These are phyloP conservation scores for Wickerhamomyces bovis DNA, from an alignment of 805 yeast species.

Conservation along the genomic window DNA sequence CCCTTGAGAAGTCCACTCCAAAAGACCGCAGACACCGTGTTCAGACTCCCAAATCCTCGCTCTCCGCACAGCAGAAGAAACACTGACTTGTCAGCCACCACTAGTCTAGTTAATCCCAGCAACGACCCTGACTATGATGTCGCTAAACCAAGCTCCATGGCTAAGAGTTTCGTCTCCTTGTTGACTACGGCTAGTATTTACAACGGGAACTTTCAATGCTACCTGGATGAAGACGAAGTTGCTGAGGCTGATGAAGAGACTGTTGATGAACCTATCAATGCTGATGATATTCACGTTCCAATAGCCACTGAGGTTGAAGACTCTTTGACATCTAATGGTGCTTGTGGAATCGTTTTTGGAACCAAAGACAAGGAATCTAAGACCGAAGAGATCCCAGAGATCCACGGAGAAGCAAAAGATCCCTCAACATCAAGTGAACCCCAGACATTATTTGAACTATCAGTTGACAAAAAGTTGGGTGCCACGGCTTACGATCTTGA, in stretches of 20 bases:
- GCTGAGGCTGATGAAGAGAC: neutral
- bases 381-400: neutral
- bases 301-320: neutral
- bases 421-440: slow-evolving; percentile 2
- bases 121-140: slow-evolving; percentile 23
- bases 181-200: slow-evolving; percentile 54
- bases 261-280: neutral
- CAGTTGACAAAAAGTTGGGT: slow-evolving; percentile 16
- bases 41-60: neutral
- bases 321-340: neutral
- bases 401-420: neutral
- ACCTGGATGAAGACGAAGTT: slow-evolving; percentile 16
- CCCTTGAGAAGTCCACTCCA: neutral
- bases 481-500: slow-evolving; percentile 4
- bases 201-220: slow-evolving; percentile 28
- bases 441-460: slow-evolving; percentile 27
- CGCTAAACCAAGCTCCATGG: slow-evolving; percentile 36
- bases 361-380: neutral
- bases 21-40: neutral
- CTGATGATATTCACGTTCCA: neutral
- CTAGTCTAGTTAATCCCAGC: neutral
- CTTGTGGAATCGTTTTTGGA: neutral
- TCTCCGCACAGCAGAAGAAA: neutral
- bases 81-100: neutral
- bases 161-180: slow-evolving; percentile 47